Base-by-base conservation (phyloP, 2,329 filamentous ascomycete genomes). In the Calonectria honghensis region DNA sequence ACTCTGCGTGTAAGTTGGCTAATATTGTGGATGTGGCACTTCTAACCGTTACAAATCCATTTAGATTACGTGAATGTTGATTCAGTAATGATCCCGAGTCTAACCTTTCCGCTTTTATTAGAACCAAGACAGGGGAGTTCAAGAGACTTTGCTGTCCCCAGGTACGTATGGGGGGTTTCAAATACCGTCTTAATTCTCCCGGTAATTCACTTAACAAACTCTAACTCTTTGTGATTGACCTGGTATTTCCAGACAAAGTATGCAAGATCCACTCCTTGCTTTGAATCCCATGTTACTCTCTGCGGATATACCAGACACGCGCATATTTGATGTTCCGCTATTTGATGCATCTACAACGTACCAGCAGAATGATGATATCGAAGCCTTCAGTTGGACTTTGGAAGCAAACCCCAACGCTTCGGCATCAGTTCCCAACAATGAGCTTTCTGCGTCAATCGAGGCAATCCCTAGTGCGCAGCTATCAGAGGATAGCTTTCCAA, bases 1-100 rank as follows among this genome's bases (percentile, higher is more conserved):
- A 65, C 37, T 71, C 20, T 24, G 57, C 68, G n/a, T 65, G 68
- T 48, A 63, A 57, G 68, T 70, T n/a, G 35, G 24, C 29, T n/a
- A 59, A 35, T 18, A 9, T 57, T 4, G 2, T 14, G 11, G 14
- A 18, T 27, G 1, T 16, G 13, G 13, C 29, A 11, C 14, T 52
- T 32, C 31, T 70, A 24, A 70, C 37, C 37, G 14, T 16, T 64
- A 0, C 1, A 35, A 13, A n/a, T 52, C 2, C 13, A 10, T 16
- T 39, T 39, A 70, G 68, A 70, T 27, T 70, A 70, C 27, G 37
- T 70, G 10, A 35, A 39, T 24, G 18, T 51, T n/a, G 68, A 64
- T 51, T 41, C 68, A n/a, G 51, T 70, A 31, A 64, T 70, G 45
- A 64, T 70, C 10, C 57, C 57, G 2, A 45, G 39, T 14, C 27